These are phyloP conservation scores for Solanum boliviense DNA, from an alignment of 257 asterid species.

Conservation along the genomic window DNA sequence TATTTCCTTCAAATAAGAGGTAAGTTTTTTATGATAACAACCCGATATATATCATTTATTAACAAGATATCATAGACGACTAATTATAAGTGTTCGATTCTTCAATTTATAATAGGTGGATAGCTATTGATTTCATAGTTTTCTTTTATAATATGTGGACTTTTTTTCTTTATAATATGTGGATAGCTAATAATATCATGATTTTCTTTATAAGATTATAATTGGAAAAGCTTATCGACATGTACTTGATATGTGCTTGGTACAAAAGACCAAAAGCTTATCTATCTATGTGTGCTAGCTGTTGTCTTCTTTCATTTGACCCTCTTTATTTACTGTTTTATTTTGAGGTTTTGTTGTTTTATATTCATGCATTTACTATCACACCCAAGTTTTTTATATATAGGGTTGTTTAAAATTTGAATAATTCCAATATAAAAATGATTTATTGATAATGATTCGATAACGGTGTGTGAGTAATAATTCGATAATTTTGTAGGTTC, in stretches of 20 bases:
- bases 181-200: not conserved
- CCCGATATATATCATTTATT: no score
- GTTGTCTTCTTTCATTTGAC: not conserved
- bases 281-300: not conserved
- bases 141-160: not conserved
- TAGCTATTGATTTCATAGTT: not conserved
- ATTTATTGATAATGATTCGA: no score
- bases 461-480: no score
- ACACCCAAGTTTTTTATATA: not conserved
- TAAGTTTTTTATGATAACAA: not conserved
- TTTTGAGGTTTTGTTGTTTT: not conserved
- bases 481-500: not conserved
- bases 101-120: not conserved
- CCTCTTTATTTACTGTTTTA: not conserved
- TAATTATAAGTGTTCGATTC: not conserved
- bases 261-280: not conserved
- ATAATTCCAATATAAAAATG: not conserved
- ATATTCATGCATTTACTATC: not conserved
- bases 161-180: not conserved
- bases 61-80: no score
- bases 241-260: not conserved
- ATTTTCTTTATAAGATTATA: not conserved
- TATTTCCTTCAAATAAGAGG: no score
- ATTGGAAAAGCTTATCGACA: not conserved
- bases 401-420: not conserved